Conservation (phyloP, 305 asterid species). For the Fraxinus platypoda region DNA sequence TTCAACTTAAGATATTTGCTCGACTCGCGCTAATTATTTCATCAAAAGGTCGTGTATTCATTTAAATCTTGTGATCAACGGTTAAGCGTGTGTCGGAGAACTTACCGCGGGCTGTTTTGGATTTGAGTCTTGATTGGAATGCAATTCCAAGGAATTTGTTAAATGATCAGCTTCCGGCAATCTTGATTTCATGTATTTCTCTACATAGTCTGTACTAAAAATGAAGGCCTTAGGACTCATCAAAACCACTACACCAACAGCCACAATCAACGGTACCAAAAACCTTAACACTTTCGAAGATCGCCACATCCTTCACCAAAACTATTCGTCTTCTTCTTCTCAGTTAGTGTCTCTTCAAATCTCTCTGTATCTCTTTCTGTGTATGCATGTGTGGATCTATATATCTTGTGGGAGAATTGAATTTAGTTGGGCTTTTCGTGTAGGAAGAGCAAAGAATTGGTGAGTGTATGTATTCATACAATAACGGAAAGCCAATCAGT, state of each 20-base stretch:
- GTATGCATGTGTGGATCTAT: not conserved
- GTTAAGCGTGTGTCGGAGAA: not conserved
- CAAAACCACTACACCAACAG: slow-evolving; percentile 19
- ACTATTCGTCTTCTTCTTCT: not conserved
- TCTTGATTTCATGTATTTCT: slow-evolving; percentile 19
- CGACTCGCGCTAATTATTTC: not conserved
- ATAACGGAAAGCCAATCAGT: not conserved
- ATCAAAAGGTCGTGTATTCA: not conserved
- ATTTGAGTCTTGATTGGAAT: not conserved
- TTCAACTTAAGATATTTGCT: not conserved
- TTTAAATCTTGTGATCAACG: not conserved
- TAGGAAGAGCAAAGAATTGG: not conserved
- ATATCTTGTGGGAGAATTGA: not conserved
- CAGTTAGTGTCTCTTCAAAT: not conserved
- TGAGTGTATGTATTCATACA: not conserved
- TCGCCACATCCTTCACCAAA: not conserved
- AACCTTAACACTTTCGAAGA: slow-evolving; percentile 16
- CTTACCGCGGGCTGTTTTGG: slow-evolving; percentile 20
- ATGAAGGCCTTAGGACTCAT: slow-evolving; percentile 9
- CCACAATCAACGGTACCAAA: slow-evolving; percentile 14
- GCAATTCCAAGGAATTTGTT: slow-evolving; percentile 4
- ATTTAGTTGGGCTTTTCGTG: not conserved
- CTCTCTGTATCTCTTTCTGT: not conserved
- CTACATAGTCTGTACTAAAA: slow-evolving; percentile 17
- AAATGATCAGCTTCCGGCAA: not conserved